Conservation (phyloP, 1,284 basidiomycete species). For the Neolentinus lepideus region DNA sequence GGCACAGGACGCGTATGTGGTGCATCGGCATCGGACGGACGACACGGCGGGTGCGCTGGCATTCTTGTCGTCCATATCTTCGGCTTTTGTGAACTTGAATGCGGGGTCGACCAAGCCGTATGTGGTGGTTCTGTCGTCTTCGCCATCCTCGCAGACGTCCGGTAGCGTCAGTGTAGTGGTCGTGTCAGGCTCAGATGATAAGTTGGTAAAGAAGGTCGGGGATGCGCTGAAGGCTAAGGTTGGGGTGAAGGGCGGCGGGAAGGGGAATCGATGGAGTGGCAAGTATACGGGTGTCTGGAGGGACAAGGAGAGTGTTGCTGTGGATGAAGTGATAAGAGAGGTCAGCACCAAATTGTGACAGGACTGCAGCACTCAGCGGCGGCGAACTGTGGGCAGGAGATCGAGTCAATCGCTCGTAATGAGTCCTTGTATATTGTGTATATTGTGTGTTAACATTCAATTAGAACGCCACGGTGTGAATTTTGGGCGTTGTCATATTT, state of each 20-base stretch:
- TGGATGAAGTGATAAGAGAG: neutral
- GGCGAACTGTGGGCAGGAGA: too few relatives aligned
- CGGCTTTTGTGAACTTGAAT: slow-evolving; percentile 35
- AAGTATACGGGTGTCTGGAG: slow-evolving; percentile 4
- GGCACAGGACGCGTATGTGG: slow-evolving; percentile 19
- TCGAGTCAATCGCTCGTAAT: too few relatives aligned
- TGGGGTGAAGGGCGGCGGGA: slow-evolving; percentile 2
- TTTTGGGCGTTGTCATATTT: too few relatives aligned
- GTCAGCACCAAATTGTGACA: neutral
- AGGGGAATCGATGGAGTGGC: slow-evolving; percentile 1
- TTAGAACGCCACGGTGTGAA: too few relatives aligned
- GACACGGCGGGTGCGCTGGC: slow-evolving; percentile 53
- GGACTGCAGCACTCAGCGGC: too few relatives aligned
- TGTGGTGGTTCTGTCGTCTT: slow-evolving; percentile 53
- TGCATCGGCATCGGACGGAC: slow-evolving; percentile 52
- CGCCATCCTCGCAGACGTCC: slow-evolving; percentile 45
- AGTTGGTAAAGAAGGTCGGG: neutral
- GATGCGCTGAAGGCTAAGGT: neutral
- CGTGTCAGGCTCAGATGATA: neutral
- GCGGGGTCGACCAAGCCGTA: slow-evolving; percentile 28
- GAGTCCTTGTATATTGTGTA: too few relatives aligned
- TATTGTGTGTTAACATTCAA: too few relatives aligned
- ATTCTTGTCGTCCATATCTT: slow-evolving; percentile 52
- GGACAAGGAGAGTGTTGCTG: neutral
- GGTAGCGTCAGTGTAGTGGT: slow-evolving; percentile 19